Percentiles rank a stretch among this genome's conserved stretches.
Conservation (phyloP, 2,329 filamentous ascomycete genomes). For the Ceratocystis harringtonii region DNA sequence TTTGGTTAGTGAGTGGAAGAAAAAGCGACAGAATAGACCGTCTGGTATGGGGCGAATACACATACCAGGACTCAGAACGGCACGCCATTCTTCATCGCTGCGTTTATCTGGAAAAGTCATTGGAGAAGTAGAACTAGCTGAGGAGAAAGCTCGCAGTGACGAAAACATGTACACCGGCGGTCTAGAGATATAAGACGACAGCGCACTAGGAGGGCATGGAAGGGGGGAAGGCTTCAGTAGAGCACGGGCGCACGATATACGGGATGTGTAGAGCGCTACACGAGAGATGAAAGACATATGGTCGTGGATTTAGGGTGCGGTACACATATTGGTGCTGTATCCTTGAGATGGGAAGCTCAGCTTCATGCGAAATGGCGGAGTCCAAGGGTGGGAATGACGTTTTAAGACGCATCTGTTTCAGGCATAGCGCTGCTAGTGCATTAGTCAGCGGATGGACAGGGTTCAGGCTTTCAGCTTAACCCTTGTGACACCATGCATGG, state of each 20-base stretch:
- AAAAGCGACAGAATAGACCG: not conserved
- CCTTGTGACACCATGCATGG: not conserved
- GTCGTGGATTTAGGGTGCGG: not conserved
- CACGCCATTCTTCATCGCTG: conserved; percentile 72
- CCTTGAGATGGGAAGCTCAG: not conserved
- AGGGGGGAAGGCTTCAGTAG: not conserved
- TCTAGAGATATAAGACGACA: not conserved
- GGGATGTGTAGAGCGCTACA: not conserved
- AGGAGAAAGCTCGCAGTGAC: conserved; percentile 55
- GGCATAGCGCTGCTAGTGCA: not conserved
- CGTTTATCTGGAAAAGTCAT: conserved; percentile 73
- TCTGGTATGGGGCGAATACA: not conserved
- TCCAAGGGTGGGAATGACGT: conserved; percentile 4
- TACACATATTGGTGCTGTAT: not conserved
- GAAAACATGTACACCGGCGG: conserved; percentile 44
- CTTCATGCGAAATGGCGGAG: not conserved
- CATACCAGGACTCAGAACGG: conserved; percentile 51
- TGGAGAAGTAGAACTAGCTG: conserved; percentile 31
- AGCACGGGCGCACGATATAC: not conserved
- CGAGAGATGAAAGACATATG: not conserved
- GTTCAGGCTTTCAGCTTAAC: not conserved
- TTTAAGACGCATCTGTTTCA: not conserved
- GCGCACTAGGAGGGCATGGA: not conserved
- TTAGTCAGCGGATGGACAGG: not conserved
- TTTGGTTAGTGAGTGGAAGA: not conserved